phyloP scores from a whole-genome alignment of 768 basidiomycete genomes.

The Arthromyces matolae region DNA sequence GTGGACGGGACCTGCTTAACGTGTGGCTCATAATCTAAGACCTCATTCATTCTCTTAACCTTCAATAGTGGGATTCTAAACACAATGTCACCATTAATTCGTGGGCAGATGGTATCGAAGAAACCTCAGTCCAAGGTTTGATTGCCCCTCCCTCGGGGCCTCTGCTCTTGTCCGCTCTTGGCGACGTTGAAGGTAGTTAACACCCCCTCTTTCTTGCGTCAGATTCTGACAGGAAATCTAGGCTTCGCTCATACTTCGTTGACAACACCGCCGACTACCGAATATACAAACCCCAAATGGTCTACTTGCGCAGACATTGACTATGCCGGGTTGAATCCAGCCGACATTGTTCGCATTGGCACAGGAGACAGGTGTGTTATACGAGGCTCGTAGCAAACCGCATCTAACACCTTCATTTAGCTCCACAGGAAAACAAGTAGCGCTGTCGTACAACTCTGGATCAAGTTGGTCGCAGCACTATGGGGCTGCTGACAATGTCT shows the following conservation, averaged over 20 bases:
- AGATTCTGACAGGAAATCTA: too few species aligned
- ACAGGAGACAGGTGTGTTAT: slow-evolving; percentile 44
- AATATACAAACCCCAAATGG: slow-evolving; percentile 46
- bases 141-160: slow-evolving; percentile 64
- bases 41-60: background rate
- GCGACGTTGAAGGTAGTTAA: slow-evolving; percentile 47
- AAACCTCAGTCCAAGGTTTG: slow-evolving; percentile 53
- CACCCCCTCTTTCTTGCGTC: too few species aligned
- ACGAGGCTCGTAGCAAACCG: too few species aligned
- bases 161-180: slow-evolving; percentile 51
- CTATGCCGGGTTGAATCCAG: slow-evolving; percentile 49
- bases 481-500: slow-evolving; percentile 48
- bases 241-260: slow-evolving; percentile 48
- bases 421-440: slow-evolving; percentile 49
- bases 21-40: slow-evolving; percentile 16
- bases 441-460: slow-evolving; percentile 52
- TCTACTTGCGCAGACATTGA: slow-evolving; percentile 46
- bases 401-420: slow-evolving; percentile 24
- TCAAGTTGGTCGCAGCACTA: slow-evolving; percentile 54
- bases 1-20: slow-evolving; percentile 50
- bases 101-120: slow-evolving; percentile 63
- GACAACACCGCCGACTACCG: slow-evolving; percentile 34
- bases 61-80: slow-evolving; percentile 49
- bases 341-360: slow-evolving; percentile 50
- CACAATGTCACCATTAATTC: slow-evolving; percentile 59